Base-by-base conservation (phyloP, 2,329 filamentous ascomycete genomes). In the Colletotrichum sp. region DNA sequence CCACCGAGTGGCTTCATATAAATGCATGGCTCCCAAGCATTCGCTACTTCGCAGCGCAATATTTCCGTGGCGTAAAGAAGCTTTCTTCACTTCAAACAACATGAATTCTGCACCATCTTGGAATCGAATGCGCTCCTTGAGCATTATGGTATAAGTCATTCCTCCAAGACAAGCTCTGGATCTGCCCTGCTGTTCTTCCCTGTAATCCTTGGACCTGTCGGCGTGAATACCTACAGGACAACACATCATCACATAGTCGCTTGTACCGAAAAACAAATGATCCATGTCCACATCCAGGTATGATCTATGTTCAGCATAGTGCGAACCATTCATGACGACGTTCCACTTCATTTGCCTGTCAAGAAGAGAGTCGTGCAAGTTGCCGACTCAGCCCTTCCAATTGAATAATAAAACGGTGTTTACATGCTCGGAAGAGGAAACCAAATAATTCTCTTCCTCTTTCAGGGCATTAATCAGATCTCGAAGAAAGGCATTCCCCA, bases 11-110 rank as follows among this genome's bases (percentile, higher is more conserved):
- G 3, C 10, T 13, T 52, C 6, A 21, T 52, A 52, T 52, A 52
- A 52, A 52, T 12, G 4, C 43, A 24, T 13, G 4, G 43, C 12
- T 21, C 43, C 43, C 10, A 52, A 13, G n/a, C 4, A 21, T 5
- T 0, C 6, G 10, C 10, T 12, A 52, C 43, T 13, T 21, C 43
- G 10, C n/a, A 52, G n/a, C 6, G n/a, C 43, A 52, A 21, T 13
- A 21, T 0, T 13, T 5, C 3, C 1, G 3, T 21, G 5, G 1
- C 18, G 36, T 38, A 5, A 16, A 1, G 36, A 18, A 5, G 7
- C 8, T 38, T 12, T 48, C 10, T n/a, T 21, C 0, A 5, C 43
- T 52, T 52, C n/a, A 52, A 52, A 52, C n/a, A 21, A 52, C 10
- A 52, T 52, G n/a, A 6, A 21, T 21, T 1, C n/a, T 24, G 43